These are phyloP conservation scores for Cotoneaster glaucophyllus DNA, from an alignment of 306 rosid genomes.

Conservation along the genomic window DNA sequence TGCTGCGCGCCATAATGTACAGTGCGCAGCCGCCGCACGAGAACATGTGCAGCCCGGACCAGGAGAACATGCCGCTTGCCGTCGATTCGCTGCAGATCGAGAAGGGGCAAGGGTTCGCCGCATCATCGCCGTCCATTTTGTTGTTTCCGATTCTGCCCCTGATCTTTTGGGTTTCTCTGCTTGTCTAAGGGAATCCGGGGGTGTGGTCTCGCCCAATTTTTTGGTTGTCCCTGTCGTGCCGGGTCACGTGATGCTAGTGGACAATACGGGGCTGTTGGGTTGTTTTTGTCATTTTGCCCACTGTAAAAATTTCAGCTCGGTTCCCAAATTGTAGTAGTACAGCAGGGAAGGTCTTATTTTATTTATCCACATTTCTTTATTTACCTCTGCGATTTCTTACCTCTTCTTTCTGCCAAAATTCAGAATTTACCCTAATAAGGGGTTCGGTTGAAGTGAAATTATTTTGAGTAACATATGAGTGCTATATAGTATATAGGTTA, in stretches of 20 bases:
- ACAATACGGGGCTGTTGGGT: slow-evolving; percentile 40
- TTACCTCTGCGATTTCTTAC: too few relatives aligned
- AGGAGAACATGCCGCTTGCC: slow-evolving; percentile 98
- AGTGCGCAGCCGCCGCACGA: slow-evolving; percentile 73
- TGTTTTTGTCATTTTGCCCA: slow-evolving; percentile 28
- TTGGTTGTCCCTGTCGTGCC: slow-evolving; percentile 31
- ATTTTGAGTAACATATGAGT: too few relatives aligned
- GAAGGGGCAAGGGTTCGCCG: slow-evolving; percentile 26
- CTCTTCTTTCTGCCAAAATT: too few relatives aligned
- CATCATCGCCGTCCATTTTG: slow-evolving; percentile 20
- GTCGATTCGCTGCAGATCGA: slow-evolving; percentile 87
- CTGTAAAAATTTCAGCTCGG: slow-evolving; percentile 47
- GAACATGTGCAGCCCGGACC: slow-evolving; percentile 90
- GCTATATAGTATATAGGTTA: too few relatives aligned
- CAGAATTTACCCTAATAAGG: too few relatives aligned
- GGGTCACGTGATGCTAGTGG: slow-evolving; percentile 62
- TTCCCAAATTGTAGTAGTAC: neutral
- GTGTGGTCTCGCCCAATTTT: slow-evolving; percentile 3
- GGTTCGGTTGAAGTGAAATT: too few relatives aligned
- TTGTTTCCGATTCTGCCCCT: slow-evolving; percentile 37
- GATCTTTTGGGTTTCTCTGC: slow-evolving; percentile 21
- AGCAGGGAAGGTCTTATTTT: neutral
- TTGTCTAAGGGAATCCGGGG: slow-evolving; percentile 5
- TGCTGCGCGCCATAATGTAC: slow-evolving; percentile 88
- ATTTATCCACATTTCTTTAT: neutral